These are phyloP conservation scores for Geotrichum carabidarum DNA, from an alignment of 1,139 yeast genomes.

Conservation along the genomic window DNA sequence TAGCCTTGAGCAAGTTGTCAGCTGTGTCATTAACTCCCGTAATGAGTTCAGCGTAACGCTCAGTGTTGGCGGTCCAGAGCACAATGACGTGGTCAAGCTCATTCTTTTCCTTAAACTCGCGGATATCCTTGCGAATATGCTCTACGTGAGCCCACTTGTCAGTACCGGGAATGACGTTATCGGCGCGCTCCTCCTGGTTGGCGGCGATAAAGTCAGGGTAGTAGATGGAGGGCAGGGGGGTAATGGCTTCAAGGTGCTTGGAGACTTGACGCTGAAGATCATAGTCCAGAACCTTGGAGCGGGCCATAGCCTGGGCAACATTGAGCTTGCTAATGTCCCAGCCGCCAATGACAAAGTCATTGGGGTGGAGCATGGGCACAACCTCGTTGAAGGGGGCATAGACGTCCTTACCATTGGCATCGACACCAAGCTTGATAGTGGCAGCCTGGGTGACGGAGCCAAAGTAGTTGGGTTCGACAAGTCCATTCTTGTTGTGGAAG, in stretches of 20 bases:
- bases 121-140: constrained; percentile 76
- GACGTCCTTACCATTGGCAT: constrained; percentile 73
- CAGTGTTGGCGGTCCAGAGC: constrained; percentile 97
- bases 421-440: constrained; percentile 85
- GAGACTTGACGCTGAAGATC: constrained; percentile 75
- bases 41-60: constrained; percentile 76
- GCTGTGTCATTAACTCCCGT: constrained; percentile 84
- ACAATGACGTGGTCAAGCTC: constrained; percentile 80
- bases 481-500: constrained; percentile 81
- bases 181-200: constrained; percentile 88
- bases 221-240: constrained; percentile 80
- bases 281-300: constrained; percentile 82
- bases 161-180: constrained; percentile 67
- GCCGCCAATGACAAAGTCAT: constrained; percentile 85
- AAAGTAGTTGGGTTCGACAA: constrained; percentile 75
- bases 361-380: constrained; percentile 84
- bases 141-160: constrained; percentile 90
- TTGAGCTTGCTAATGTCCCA: constrained; percentile 84
- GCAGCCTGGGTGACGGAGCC: constrained; percentile 97
- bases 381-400: constrained; percentile 89
- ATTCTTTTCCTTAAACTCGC: constrained; percentile 68
- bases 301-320: constrained; percentile 72
- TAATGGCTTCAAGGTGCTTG: constrained; percentile 56
- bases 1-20: constrained; percentile 67
- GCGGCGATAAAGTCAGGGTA: constrained; percentile 97